Evolutionary conservation across 192 early-diverging fungal genomes (phyloP).

Genomic region (Coemansia aciculifera): DNA sequence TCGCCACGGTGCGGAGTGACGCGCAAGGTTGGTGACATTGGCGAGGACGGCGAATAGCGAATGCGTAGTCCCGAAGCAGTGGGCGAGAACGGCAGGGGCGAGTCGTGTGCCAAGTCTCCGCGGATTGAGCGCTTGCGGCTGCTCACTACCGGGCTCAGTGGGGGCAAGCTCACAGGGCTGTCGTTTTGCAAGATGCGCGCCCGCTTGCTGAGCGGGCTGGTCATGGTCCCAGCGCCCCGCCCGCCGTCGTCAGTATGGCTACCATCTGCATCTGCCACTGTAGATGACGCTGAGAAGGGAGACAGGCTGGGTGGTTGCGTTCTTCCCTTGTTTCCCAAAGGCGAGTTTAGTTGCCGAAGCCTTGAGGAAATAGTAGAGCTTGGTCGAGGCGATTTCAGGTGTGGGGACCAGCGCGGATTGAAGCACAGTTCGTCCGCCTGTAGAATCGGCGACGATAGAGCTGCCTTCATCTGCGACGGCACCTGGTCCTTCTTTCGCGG

Average conservation of each 20-base stretch:
- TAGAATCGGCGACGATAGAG: conserved; percentile 42
- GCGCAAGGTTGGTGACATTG: conserved; percentile 43
- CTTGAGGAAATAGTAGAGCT: conserved; percentile 48
- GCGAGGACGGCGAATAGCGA: conserved; percentile 50
- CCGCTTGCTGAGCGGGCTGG: conserved; percentile 45
- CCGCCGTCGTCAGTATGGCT: not conserved
- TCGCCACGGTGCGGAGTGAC: conserved; percentile 38
- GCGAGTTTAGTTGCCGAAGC: conserved; percentile 32
- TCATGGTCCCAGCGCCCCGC: conserved; percentile 17
- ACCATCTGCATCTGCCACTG: not conserved
- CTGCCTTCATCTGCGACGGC: not conserved
- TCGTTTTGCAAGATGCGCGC: conserved; percentile 46
- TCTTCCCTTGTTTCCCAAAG: conserved; percentile 8
- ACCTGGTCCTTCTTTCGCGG: conserved; percentile 30
- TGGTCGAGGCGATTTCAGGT: conserved; percentile 49
- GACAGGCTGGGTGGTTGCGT: not conserved
- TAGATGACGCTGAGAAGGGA: not conserved
- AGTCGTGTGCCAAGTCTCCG: conserved; percentile 33
- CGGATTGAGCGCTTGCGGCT: conserved; percentile 41
- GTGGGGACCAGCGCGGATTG: conserved; percentile 57
- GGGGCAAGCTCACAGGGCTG: conserved; percentile 54
- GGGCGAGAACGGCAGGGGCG: conserved; percentile 44
- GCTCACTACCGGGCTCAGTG: conserved; percentile 56
- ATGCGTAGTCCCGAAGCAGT: conserved; percentile 42
- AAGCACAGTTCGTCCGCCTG: conserved; percentile 55